Evolutionary conservation across 1,139 yeast genomes (phyloP).

Genomic region (Geotrichum australiense): DNA sequence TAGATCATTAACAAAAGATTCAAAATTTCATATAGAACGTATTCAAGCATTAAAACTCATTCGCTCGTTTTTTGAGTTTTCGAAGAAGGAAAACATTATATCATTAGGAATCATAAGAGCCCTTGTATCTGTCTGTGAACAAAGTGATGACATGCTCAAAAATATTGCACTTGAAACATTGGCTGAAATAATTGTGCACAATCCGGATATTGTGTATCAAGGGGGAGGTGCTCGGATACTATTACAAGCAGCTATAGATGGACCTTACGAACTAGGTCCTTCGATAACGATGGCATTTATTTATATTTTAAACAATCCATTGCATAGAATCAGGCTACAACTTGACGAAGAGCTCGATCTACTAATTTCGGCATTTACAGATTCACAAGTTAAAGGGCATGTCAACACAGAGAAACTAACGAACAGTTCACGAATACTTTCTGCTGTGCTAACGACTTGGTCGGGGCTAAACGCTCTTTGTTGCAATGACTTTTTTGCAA

Average conservation of each 20-base stretch:
- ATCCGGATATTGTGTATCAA: slow-evolving; percentile 54
- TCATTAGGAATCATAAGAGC: slow-evolving; percentile 66
- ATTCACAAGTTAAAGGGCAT: slow-evolving; percentile 42
- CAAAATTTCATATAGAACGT: slow-evolving; percentile 53
- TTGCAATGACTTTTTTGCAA: slow-evolving; percentile 48
- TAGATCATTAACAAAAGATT: slow-evolving; percentile 53
- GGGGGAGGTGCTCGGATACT: slow-evolving; percentile 62
- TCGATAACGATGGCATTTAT: slow-evolving; percentile 51
- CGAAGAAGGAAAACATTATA: slow-evolving; percentile 47
- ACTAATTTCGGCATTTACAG: slow-evolving; percentile 61
- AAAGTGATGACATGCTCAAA: slow-evolving; percentile 49
- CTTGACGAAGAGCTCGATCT: slow-evolving; percentile 56
- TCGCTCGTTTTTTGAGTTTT: slow-evolving; percentile 53
- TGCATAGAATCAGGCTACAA: slow-evolving; percentile 39
- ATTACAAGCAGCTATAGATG: slow-evolving; percentile 54
- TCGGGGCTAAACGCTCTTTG: slow-evolving; percentile 69
- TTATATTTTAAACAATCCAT: slow-evolving; percentile 53
- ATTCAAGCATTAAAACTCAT: slow-evolving; percentile 72
- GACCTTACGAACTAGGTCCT: slow-evolving; percentile 51
- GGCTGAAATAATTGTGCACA: slow-evolving; percentile 56
- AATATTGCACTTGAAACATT: slow-evolving; percentile 58
- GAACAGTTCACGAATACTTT: slow-evolving; percentile 53
- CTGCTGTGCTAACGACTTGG: slow-evolving; percentile 62
- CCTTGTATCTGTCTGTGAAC: slow-evolving; percentile 63
- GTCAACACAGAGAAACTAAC: slow-evolving; percentile 50